Percentiles rank a stretch among this genome's conserved stretches.
Evolutionary conservation across 2,329 filamentous ascomycete genomes (phyloP).

Genomic region (Ophiostoma tasmaniense): DNA sequence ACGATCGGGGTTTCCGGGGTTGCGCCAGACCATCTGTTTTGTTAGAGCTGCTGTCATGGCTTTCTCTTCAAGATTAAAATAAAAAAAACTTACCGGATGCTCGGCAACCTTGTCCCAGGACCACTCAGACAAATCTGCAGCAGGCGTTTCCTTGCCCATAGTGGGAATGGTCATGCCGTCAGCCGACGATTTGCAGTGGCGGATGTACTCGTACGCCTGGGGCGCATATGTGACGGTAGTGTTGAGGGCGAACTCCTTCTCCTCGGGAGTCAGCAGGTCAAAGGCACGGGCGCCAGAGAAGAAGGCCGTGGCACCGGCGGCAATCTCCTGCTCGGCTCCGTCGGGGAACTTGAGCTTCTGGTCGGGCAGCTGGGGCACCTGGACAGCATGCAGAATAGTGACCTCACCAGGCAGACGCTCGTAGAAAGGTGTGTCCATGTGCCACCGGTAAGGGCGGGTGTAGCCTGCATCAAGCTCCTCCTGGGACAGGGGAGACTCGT

Average conservation of each 20-base stretch:
- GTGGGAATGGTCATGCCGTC: constrained; percentile 18
- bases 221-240: constrained; percentile 19
- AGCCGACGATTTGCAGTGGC: constrained; percentile 37
- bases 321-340: constrained; percentile 15
- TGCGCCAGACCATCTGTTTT: constrained; percentile 56
- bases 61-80: neutral
- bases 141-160: constrained; percentile 13
- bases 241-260: constrained; percentile 19
- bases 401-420: constrained; percentile 62
- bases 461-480: constrained; percentile 30
- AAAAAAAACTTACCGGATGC: constrained; percentile 13
- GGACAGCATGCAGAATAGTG: constrained; percentile 63
- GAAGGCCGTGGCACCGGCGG: constrained; percentile 18
- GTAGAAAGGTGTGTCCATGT: constrained; percentile 70
- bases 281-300: constrained; percentile 19
- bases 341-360: constrained; percentile 17
- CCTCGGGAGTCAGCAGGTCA: constrained; percentile 17
- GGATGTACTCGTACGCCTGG: constrained; percentile 19
- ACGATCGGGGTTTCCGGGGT: constrained; percentile 45
- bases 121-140: constrained; percentile 12
- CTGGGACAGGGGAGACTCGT: constrained; percentile 34
- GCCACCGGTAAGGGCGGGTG: constrained; percentile 63
- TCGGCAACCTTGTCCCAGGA: constrained; percentile 20
- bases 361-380: constrained; percentile 45
- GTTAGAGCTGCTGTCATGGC: neutral